Conservation (phyloP, 2,329 filamentous ascomycete species). For the Neurospora crassa region DNA sequence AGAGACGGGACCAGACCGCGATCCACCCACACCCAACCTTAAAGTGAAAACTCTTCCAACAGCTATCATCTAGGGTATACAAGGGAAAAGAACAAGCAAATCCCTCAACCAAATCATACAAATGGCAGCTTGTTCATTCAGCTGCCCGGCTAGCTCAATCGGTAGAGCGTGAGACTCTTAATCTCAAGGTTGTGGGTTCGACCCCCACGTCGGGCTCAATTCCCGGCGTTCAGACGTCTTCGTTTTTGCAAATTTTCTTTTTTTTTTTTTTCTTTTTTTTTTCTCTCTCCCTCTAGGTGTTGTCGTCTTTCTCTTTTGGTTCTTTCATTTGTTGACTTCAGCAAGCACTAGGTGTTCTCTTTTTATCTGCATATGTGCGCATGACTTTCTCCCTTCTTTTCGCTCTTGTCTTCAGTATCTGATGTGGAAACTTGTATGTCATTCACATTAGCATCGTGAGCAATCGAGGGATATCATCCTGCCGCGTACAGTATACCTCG, state of each 20-base stretch:
- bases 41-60: background rate
- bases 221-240: background rate
- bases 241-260: no score
- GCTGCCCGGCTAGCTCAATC: conserved; percentile 53
- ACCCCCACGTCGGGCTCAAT: no score
- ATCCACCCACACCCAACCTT: background rate
- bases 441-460: no score
- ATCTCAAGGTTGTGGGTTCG: no score
- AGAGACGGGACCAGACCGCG: background rate
- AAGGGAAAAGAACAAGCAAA: background rate
- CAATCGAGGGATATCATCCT: no score
- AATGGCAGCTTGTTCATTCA: background rate
- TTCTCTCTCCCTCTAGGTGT: background rate
- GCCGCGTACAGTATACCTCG: no score
- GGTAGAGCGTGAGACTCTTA: conserved; percentile 63
- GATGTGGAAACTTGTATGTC: no score
- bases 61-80: background rate
- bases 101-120: background rate
- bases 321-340: background rate
- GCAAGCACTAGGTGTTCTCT: background rate
- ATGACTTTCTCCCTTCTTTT: no score
- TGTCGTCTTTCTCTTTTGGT: no score
- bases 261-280: no score
- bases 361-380: background rate
- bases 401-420: no score